These are phyloP conservation scores for Debaryomyces subglobosus DNA, from an alignment of 1,139 yeast species.

Conservation along the genomic window DNA sequence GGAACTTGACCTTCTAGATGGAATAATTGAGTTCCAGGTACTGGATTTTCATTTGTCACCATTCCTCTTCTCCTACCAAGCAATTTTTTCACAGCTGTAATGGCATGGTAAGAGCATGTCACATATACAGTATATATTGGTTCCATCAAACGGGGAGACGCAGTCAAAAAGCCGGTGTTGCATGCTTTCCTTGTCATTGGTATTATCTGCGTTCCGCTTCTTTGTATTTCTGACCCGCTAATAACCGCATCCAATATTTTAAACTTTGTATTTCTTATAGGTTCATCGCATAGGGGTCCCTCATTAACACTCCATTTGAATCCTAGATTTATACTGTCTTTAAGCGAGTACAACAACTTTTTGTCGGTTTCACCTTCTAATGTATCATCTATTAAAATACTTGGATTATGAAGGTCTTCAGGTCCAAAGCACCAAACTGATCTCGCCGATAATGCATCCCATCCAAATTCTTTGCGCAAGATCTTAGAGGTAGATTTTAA, in stretches of 20 bases:
- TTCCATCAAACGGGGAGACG: constrained; percentile 79
- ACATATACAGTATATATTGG: constrained; percentile 73
- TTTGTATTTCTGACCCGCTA: constrained; percentile 48
- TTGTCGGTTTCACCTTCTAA: constrained; percentile 69
- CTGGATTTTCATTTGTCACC: constrained; percentile 52
- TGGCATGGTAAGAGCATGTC: constrained; percentile 54
- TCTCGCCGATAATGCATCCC: constrained; percentile 86
- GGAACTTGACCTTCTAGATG: constrained; percentile 71
- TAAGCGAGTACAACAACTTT: constrained; percentile 45
- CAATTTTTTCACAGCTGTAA: constrained; percentile 48
- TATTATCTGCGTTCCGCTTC: constrained; percentile 74
- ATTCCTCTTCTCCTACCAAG: constrained; percentile 66
- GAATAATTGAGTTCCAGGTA: constrained; percentile 76
- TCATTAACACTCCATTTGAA: constrained; percentile 83
- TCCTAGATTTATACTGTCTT: constrained; percentile 67
- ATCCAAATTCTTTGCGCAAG: constrained; percentile 60
- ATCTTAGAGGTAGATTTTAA: constrained; percentile 51
- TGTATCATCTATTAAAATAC: constrained; percentile 73
- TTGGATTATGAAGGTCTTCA: constrained; percentile 54
- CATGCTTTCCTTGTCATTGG: constrained; percentile 87
- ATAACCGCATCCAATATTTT: constrained; percentile 65
- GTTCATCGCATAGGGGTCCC: constrained; percentile 91
- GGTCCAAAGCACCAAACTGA: constrained; percentile 86
- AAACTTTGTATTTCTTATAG: constrained; percentile 71
- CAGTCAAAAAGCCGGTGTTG: constrained; percentile 76